Conservation (phyloP, 2,329 filamentous ascomycete genomes). For the Exutisphaerella laricina region DNA sequence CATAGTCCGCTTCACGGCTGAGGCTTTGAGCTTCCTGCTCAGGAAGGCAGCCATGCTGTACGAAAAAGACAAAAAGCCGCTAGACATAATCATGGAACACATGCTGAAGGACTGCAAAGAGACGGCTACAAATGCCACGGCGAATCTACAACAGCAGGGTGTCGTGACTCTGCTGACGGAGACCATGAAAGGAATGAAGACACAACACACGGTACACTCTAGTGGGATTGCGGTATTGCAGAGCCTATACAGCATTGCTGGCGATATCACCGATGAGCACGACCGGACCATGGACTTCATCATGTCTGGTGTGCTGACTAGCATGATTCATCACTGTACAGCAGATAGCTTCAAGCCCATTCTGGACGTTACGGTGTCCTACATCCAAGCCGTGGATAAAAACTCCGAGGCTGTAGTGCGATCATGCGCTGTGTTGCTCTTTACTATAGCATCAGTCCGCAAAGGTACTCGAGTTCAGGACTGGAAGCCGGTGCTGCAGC, state of each 20-base stretch:
- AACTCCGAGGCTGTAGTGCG: slow-evolving; percentile 39
- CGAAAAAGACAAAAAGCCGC: slow-evolving; percentile 62
- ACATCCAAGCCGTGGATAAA: slow-evolving; percentile 33
- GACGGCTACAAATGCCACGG: slow-evolving; percentile 46
- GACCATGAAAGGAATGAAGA: slow-evolving; percentile 61
- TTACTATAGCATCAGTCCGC: slow-evolving; percentile 69
- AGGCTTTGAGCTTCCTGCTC: slow-evolving; percentile 89
- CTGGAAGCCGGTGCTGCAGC: slow-evolving; percentile 62
- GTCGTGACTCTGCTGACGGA: slow-evolving; percentile 91
- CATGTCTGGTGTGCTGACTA: slow-evolving; percentile 69
- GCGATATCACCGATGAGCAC: slow-evolving; percentile 17
- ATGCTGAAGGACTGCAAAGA: slow-evolving; percentile 60
- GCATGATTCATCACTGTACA: slow-evolving; percentile 75
- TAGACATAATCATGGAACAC: slow-evolving; percentile 66
- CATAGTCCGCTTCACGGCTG: slow-evolving; percentile 86
- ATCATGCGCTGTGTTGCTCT: slow-evolving; percentile 51
- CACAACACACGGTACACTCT: slow-evolving; percentile 54
- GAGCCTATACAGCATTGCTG: slow-evolving; percentile 40
- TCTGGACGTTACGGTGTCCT: slow-evolving; percentile 55
- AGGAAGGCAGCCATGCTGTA: slow-evolving; percentile 79
- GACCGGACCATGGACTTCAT: slow-evolving; percentile 45
- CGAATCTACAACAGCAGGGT: slow-evolving; percentile 69
- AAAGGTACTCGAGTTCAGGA: slow-evolving; percentile 67
- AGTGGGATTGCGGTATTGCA: slow-evolving; percentile 50
- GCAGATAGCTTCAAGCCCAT: slow-evolving; percentile 67